Evolutionary conservation across 768 basidiomycete genomes (phyloP).

Genomic region (Serendipita sp.): DNA sequence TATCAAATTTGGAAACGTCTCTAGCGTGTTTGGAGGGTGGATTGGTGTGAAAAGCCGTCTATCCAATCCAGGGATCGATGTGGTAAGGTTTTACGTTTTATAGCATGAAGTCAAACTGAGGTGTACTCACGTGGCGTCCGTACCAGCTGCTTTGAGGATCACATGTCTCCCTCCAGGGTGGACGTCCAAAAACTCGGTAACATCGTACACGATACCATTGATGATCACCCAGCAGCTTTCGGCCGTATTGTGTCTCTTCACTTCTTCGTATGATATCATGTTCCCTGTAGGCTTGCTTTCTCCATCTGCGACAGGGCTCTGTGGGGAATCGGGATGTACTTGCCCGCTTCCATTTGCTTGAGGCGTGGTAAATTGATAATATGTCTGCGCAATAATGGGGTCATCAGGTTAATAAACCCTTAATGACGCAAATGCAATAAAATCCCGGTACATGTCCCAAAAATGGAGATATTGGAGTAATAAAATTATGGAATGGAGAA

Average conservation of each 20-base stretch:
- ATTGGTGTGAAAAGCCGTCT: slow-evolving; percentile 1
- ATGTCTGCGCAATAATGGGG: neutral
- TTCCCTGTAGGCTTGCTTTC: neutral
- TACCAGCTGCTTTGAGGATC: neutral
- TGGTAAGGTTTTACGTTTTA: neutral
- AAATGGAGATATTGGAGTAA: neutral
- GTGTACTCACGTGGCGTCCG: neutral
- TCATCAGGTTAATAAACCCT: too few relatives aligned
- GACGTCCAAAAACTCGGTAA: slow-evolving; percentile 48
- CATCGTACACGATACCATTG: slow-evolving; percentile 66
- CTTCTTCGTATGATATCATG: slow-evolving; percentile 1
- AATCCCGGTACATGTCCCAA: too few relatives aligned
- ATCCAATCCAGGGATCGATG: too few relatives aligned
- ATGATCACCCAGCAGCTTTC: slow-evolving; percentile 65
- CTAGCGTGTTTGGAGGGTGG: neutral
- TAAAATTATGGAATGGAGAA: neutral
- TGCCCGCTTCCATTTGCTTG: neutral
- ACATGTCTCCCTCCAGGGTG: slow-evolving; percentile 4
- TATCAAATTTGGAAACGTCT: neutral
- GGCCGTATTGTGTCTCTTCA: neutral
- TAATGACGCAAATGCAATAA: too few relatives aligned
- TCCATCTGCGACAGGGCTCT: neutral
- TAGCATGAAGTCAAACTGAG: neutral
- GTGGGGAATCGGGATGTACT: slow-evolving; percentile 1
- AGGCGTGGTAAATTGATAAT: neutral